Percentiles rank a stretch among this genome's conserved stretches.
These are phyloP conservation scores for Geotrichum phurueaensis DNA, from an alignment of 1,139 yeast species.

Conservation along the genomic window DNA sequence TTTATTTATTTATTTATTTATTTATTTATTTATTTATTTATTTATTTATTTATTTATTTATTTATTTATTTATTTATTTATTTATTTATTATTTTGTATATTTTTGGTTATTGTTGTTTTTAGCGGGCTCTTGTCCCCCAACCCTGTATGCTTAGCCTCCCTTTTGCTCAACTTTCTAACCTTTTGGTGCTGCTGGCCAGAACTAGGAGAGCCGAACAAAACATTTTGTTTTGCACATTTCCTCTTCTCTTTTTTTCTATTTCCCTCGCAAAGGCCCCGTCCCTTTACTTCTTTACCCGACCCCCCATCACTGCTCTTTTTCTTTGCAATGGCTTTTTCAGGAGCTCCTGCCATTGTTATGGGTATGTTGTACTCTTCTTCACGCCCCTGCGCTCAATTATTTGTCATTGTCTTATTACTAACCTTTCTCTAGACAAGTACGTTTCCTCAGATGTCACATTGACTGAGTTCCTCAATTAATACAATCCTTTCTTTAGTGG, in stretches of 20 bases:
- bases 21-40: too few species aligned
- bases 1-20: too few species aligned
- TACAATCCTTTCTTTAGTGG: constrained; percentile 49
- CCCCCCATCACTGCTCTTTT: not conserved
- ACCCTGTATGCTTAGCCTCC: not conserved
- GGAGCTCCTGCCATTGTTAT: constrained; percentile 82
- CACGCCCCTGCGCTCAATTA: not conserved
- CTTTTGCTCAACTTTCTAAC: not conserved
- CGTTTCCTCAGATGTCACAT: constrained; percentile 5
- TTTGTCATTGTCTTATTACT: not conserved
- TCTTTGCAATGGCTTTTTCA: constrained; percentile 27
- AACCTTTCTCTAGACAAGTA: constrained; percentile 23
- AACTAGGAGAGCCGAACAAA: not conserved
- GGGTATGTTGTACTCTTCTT: constrained; percentile 47
- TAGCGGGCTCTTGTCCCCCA: not conserved
- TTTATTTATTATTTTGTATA: too few species aligned
- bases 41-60: too few species aligned
- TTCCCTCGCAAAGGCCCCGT: not conserved
- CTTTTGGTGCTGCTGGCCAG: not conserved
- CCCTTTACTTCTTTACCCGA: not conserved
- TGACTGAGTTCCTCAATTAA: not conserved
- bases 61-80: too few species aligned
- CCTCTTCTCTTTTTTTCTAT: not conserved
- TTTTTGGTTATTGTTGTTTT: not conserved
- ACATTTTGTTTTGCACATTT: not conserved